Base-by-base conservation (phyloP, 2,329 filamentous ascomycete species). In the Penicillium frequentans region DNA sequence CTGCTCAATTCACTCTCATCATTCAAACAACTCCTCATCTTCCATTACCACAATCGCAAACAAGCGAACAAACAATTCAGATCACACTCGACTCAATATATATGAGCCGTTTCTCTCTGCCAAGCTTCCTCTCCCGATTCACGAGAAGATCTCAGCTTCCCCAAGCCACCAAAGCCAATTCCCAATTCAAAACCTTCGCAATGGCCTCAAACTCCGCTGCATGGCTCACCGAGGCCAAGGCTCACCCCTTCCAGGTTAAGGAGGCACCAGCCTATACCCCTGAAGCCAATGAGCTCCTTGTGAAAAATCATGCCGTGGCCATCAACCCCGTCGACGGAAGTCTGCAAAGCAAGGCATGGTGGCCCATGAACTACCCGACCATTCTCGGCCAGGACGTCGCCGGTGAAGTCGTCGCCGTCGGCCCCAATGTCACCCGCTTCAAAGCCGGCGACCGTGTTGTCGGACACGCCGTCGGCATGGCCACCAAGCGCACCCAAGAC, bases 391-490 rank as follows among this genome's bases (percentile, higher is more conserved):
- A 62, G 14, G 79, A 81, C 59, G 70, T 79, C n/a, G 77, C 79
- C 1, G 79, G 79, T 11, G 75, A 79, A 60, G 72, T 81, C 2
- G 64, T 77, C 26, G 77, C 80, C 57, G 72, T 82, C 7, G 81
- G 80, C 3, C 68, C 74, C 21, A 70, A 69, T 5, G 79, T 82
- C 5, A 75, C 74, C 8, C 71, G 78, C 13, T 75, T 80, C 61
- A 70, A 75, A 54, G 71, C 74, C 26, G 79, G 79, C 2, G 74
- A 80, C 57, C 74, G 79, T 29, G 50, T 52, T n/a, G 27, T 52
- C 21, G 37, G 26, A 14, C 37, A 43, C 23, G 50, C 39, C 1
- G 26, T 45, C 8, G 37, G 37, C 2, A 21, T 52, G 16, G 37
- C 37, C 10, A 33, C 26, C 3, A 52, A 45, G 14, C 23, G 39